phyloP scores from a whole-genome alignment of 495 filamentous ascomycete species.

The Tuber aestivum region DNA sequence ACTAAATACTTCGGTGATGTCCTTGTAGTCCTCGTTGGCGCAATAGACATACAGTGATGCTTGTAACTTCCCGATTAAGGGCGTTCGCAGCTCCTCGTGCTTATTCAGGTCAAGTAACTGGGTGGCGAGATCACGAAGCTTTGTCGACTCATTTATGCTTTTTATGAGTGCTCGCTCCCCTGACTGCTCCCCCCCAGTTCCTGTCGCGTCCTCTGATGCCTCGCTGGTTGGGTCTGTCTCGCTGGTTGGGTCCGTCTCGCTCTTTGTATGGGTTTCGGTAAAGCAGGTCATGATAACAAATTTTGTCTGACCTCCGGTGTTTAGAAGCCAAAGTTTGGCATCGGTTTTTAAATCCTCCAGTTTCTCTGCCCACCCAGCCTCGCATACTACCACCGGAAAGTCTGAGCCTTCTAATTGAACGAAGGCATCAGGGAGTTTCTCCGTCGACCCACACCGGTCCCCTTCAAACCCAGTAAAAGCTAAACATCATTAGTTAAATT shows the following conservation, averaged over 20 bases:
- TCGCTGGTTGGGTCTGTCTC: background rate
- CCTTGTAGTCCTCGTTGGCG: background rate
- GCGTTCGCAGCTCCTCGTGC: background rate
- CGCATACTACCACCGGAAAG: background rate
- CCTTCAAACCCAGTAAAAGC: background rate
- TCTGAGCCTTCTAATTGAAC: background rate
- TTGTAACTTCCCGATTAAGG: background rate
- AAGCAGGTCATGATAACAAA: background rate
- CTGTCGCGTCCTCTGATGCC: background rate
- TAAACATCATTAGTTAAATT: background rate
- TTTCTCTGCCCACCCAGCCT: background rate
- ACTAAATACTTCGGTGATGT: background rate
- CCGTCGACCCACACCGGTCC: background rate
- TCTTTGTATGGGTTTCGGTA: background rate
- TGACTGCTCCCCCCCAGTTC: background rate
- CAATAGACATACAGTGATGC: background rate
- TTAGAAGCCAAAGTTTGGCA: background rate
- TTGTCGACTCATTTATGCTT: background rate
- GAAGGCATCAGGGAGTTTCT: background rate
- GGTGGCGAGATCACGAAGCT: background rate
- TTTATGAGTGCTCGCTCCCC: background rate
- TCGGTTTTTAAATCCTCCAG: background rate
- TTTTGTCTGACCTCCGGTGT: background rate
- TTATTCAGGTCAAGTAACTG: background rate
- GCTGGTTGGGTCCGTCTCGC: background rate